Evolutionary conservation across 2,329 filamentous ascomycete species (phyloP), one percentile per base, ranked within the genome.

Genomic region (Diaporthe sp.): DNA sequence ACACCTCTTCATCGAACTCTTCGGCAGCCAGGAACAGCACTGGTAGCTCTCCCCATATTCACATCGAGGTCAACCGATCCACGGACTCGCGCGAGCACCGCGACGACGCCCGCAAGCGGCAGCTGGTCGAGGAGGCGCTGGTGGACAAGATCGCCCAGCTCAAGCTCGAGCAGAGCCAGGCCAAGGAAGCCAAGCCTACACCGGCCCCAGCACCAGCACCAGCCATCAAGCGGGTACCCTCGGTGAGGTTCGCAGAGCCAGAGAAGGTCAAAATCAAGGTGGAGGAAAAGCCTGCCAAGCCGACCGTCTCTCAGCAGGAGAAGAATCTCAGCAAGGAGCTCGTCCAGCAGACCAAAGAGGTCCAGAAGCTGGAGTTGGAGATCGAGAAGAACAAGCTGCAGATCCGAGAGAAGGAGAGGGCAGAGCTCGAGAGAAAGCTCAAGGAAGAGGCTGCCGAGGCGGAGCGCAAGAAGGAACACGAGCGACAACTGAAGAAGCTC

Each of bases 101-200:
- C 17, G 62, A 37, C 4, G 76, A 77, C n/a, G 17, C 37, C 5
- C 67, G 62, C 8, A 74, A 76, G 22, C 42, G 65, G 46, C 65
- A 74, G 68, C 42, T 51, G 44, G 58, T 74, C 3, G 67, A 74
- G 39, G 55, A 71, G 15, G 73, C 67, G 4, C 68, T 74, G 67
- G 42, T 74, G n/a, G 73, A 72, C 65, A 74, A 73, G 61, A 76
- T 77, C 28, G 76, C 76, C 17, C 62, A 69, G 68, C 74, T 76
- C 58, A 72, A 71, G 72, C 61, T 72, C 22, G 76, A 77, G 59
- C 74, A 77, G 72, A 69, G 53, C 57, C 68, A 70, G 34, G 39
- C 44, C n/a, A 72, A 75, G 55, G 22, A 67, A 1, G 58, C 53
- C 44, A 72, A 58, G 51, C 17, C 61, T 13, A 19, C 42, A 4